phyloP scores from a whole-genome alignment of 305 asterid genomes.

The Rubia balearica region DNA sequence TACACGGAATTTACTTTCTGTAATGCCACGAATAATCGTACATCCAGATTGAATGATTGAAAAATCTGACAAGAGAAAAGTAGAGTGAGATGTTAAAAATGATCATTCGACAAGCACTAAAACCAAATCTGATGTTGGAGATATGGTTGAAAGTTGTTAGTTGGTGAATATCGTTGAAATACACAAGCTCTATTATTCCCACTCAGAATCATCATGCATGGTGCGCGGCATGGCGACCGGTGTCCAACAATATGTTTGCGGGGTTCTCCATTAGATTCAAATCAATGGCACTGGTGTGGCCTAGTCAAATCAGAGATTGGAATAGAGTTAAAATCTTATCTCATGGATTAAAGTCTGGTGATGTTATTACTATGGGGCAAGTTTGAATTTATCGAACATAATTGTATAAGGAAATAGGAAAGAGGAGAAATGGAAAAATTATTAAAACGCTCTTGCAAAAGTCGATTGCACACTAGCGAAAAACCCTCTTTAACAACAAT shows the following conservation, averaged over 20 bases:
- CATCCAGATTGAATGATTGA: neutral
- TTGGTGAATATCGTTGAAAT: neutral
- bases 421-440: too few relatives aligned
- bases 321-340: too few relatives aligned
- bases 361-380: too few relatives aligned
- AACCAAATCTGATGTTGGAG: neutral
- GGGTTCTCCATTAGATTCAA: neutral
- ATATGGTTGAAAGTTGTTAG: neutral
- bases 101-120: neutral
- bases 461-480: too few relatives aligned
- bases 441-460: too few relatives aligned
- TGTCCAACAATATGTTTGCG: neutral
- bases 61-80: neutral
- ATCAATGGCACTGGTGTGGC: too few relatives aligned
- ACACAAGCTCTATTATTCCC: slow-evolving; percentile 1
- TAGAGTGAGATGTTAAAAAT: neutral
- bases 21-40: neutral
- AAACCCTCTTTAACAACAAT: too few relatives aligned
- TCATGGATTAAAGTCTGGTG: too few relatives aligned
- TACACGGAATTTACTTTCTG: neutral
- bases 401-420: too few relatives aligned
- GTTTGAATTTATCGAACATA: too few relatives aligned
- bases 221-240: neutral
- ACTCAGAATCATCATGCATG: neutral
- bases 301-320: too few relatives aligned